A percentile compares a stretch with the other conserved stretches of the same genome.
These are phyloP conservation scores for Fusarium pseudonygamai DNA, from an alignment of 2,329 filamentous ascomycete species.

Conservation along the genomic window DNA sequence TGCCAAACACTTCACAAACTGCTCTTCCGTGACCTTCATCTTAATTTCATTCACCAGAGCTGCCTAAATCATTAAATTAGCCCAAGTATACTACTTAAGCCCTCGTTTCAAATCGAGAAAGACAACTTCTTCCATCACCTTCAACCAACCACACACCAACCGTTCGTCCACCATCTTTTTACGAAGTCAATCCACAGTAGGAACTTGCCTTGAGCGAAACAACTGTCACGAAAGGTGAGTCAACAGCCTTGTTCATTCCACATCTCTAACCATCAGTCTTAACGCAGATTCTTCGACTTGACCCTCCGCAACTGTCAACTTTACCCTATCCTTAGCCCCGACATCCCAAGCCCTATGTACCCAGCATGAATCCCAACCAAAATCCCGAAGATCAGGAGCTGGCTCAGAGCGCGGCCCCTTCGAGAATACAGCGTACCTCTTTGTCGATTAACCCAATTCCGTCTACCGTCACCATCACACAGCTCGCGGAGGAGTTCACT, in stretches of 20 bases:
- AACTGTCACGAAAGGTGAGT: background rate
- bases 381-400: too few relatives aligned
- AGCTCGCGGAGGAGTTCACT: too few relatives aligned
- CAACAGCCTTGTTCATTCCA: accelerated
- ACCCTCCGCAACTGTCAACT: background rate
- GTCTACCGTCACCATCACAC: too few relatives aligned
- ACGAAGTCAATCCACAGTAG: background rate
- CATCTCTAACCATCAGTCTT: background rate
- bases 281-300: background rate
- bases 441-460: too few relatives aligned
- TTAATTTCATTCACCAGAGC: accelerated
- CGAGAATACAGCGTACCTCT: background rate
- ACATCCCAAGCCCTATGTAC: background rate
- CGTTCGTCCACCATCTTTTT: background rate
- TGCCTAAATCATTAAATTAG: background rate
- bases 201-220: accelerated
- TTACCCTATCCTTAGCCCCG: too few relatives aligned
- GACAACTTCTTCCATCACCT: background rate
- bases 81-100: background rate
- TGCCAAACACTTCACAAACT: background rate
- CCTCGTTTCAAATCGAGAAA: background rate
- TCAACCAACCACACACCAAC: accelerated
- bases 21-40: background rate
- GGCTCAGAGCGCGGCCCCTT: too few relatives aligned
- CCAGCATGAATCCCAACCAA: background rate